These are phyloP conservation scores for Limtongozyma cylindracea DNA, from an alignment of 805 yeast genomes.

Conservation along the genomic window DNA sequence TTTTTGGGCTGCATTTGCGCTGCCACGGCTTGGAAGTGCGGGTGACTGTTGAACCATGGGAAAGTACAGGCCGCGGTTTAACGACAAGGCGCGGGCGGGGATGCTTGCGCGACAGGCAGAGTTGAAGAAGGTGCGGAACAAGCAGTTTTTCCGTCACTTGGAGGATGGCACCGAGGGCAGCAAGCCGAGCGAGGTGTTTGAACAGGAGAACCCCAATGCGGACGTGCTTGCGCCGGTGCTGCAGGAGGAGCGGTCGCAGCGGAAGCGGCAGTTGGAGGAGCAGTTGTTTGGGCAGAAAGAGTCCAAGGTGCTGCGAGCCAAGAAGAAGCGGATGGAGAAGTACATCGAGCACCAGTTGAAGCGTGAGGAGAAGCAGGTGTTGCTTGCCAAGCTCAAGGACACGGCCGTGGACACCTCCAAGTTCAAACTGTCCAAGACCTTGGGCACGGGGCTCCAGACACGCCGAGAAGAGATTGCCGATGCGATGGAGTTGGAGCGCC, in stretches of 20 bases:
- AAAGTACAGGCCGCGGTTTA: slow-evolving; percentile 54
- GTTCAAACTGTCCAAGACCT: slow-evolving; percentile 45
- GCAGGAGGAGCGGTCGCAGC: slow-evolving; percentile 30
- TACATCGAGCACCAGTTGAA: slow-evolving; percentile 79
- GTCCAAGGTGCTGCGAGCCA: slow-evolving; percentile 39
- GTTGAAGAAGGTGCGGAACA: slow-evolving; percentile 39
- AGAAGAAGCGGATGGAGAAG: slow-evolving; percentile 65
- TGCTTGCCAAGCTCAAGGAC: slow-evolving; percentile 46
- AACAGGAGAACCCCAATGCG: slow-evolving; percentile 23
- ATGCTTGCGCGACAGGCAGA: slow-evolving; percentile 60
- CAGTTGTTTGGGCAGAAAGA: slow-evolving; percentile 35
- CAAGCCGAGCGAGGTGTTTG: slow-evolving; percentile 4
- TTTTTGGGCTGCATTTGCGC: too few relatives aligned
- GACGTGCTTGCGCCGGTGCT: slow-evolving; percentile 38
- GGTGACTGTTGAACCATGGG: too few relatives aligned
- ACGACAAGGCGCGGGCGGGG: slow-evolving; percentile 70
- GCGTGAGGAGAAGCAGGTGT: slow-evolving; percentile 63
- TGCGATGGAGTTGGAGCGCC: slow-evolving; percentile 45
- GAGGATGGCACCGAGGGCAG: slow-evolving; percentile 9
- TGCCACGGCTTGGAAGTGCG: too few relatives aligned
- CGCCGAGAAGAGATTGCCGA: slow-evolving; percentile 45
- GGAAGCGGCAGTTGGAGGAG: slow-evolving; percentile 39
- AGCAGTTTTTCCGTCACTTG: slow-evolving; percentile 27
- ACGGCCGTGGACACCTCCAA: slow-evolving; percentile 46
- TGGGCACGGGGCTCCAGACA: slow-evolving; percentile 57